These are phyloP conservation scores for Plasmodium coatneyi DNA, from an alignment of 169 alveolate species.

Conservation along the genomic window DNA sequence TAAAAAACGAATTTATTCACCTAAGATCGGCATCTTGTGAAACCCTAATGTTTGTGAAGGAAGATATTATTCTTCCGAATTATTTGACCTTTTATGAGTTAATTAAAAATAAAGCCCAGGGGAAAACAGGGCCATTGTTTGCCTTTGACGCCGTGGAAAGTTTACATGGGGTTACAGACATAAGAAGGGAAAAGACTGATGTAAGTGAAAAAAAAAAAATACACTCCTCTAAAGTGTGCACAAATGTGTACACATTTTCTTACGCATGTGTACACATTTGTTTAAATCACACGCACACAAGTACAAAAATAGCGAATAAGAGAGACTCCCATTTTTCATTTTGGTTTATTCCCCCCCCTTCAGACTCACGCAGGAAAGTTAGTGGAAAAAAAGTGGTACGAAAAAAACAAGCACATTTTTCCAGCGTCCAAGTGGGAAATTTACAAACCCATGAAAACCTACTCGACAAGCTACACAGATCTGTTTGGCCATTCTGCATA, in stretches of 20 bases:
- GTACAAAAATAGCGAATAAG: neutral
- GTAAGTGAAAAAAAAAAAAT: constrained; percentile 43
- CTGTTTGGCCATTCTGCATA: constrained; percentile 25
- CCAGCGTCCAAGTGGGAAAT: constrained; percentile 79
- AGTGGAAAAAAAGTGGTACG: constrained; percentile 77
- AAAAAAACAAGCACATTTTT: constrained; percentile 76
- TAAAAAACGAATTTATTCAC: constrained; percentile 62
- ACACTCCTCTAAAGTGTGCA: neutral
- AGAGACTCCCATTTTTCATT: neutral
- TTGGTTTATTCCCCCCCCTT: constrained; percentile 4
- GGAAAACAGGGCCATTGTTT: constrained; percentile 75
- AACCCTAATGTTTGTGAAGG: constrained; percentile 72
- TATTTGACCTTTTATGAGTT: constrained; percentile 75
- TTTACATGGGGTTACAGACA: constrained; percentile 60
- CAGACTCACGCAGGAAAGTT: constrained; percentile 76
- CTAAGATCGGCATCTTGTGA: constrained; percentile 76
- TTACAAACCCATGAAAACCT: constrained; percentile 74
- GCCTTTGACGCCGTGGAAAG: constrained; percentile 67
- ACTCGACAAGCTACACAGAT: constrained; percentile 54
- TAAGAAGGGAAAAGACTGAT: constrained; percentile 63
- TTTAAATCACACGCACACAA: neutral
- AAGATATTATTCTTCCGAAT: constrained; percentile 75
- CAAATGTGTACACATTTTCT: neutral
- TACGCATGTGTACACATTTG: neutral
- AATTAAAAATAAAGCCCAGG: constrained; percentile 74